phyloP scores from a whole-genome alignment of 441 rosid species.

The Lepidium campestre region DNA sequence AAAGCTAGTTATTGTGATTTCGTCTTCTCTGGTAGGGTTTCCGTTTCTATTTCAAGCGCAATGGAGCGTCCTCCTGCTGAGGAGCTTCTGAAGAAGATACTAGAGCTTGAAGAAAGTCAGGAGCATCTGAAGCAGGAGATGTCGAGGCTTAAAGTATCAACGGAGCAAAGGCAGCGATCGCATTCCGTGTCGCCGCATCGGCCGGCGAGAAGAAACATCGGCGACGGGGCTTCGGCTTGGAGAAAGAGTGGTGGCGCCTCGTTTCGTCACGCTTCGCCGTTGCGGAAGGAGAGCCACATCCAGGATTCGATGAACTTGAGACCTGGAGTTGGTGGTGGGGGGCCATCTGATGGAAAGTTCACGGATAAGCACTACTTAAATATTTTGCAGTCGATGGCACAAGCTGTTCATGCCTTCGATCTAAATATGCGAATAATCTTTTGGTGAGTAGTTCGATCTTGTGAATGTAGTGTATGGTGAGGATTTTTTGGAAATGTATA shows the following conservation, averaged over 20 bases:
- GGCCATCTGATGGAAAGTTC: constrained; percentile 59
- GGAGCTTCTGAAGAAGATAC: constrained; percentile 76
- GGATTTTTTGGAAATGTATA: not conserved
- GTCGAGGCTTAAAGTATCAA: constrained; percentile 55
- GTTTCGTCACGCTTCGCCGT: constrained; percentile 71
- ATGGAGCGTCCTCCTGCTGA: constrained; percentile 74
- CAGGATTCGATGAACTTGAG: constrained; percentile 24
- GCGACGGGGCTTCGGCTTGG: constrained; percentile 26
- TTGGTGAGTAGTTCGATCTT: constrained; percentile 49
- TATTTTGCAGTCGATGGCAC: constrained; percentile 92
- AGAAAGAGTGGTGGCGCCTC: constrained; percentile 60
- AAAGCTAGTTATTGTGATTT: not conserved
- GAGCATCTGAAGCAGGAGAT: constrained; percentile 74
- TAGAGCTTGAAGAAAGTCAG: constrained; percentile 84
- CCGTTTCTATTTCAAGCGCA: not conserved
- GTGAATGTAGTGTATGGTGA: not conserved
- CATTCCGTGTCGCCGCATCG: constrained; percentile 84
- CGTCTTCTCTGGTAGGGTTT: not conserved
- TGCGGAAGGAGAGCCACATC: constrained; percentile 63
- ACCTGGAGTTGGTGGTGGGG: constrained; percentile 23
- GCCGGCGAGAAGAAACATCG: constrained; percentile 35
- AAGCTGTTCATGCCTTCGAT: constrained; percentile 79
- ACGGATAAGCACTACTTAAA: constrained; percentile 69
- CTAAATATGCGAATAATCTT: constrained; percentile 55
- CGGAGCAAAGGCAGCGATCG: constrained; percentile 49